A percentile compares a stretch with the other conserved stretches of the same genome.
These are phyloP conservation scores for Paramarasmius palmivorus DNA, from an alignment of 1,284 basidiomycete genomes.

Conservation along the genomic window DNA sequence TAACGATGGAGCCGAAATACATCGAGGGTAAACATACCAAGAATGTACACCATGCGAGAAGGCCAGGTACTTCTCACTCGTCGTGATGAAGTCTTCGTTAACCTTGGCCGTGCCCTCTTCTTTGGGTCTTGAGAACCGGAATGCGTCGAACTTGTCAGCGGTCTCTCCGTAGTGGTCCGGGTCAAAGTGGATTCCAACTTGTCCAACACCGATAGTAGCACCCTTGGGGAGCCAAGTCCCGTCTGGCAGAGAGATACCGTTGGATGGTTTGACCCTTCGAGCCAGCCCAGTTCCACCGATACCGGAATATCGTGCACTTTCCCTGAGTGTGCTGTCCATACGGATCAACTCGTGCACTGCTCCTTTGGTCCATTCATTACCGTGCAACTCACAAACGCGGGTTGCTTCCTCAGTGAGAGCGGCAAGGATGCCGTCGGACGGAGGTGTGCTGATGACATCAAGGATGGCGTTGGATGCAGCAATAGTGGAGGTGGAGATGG, in stretches of 20 bases:
- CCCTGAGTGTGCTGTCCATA: conserved; percentile 21
- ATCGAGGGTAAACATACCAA: conserved; percentile 7
- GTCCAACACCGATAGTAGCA: conserved; percentile 15
- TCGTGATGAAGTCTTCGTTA: conserved; percentile 20
- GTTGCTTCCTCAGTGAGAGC: conserved; percentile 16
- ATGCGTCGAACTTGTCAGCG: conserved; percentile 19
- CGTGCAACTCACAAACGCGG: conserved; percentile 13
- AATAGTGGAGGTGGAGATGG: conserved; percentile 17
- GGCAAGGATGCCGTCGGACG: conserved; percentile 8
- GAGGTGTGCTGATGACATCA: conserved; percentile 17
- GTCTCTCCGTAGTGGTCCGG: conserved; percentile 27
- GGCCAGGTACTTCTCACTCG: conserved; percentile 14
- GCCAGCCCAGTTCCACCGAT: conserved; percentile 18
- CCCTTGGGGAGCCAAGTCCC: conserved; percentile 16
- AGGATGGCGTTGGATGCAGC: conserved; percentile 18
- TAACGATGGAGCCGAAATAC: neutral
- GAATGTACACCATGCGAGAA: conserved; percentile 14
- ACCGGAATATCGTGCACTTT: conserved; percentile 16
- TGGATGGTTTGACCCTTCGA: conserved; percentile 9
- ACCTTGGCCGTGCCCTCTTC: conserved; percentile 7
- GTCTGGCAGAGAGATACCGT: conserved; percentile 16
- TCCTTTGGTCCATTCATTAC: conserved; percentile 18
- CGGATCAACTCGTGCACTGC: conserved; percentile 15
- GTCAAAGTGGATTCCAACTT: conserved; percentile 25
- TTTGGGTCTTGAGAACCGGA: conserved; percentile 17